Base-by-base conservation (phyloP, 805 yeast species). In the Kuraishia borneana region DNA sequence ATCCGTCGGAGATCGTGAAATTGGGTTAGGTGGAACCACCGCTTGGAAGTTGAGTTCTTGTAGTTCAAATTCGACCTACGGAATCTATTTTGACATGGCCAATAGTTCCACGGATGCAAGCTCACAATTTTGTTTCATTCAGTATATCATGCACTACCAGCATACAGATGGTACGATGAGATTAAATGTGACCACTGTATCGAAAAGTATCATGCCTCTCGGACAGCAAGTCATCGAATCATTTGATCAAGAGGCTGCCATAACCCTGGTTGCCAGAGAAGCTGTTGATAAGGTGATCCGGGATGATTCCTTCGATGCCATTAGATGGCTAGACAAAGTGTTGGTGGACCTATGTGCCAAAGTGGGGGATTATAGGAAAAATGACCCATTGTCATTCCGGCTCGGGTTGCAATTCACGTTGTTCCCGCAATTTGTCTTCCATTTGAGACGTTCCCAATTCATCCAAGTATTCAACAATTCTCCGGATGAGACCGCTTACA, bases 241-340 rank as follows among this genome's bases (percentile, higher is more conserved):
- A 12, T 76, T 77, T 48, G 85, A 77, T 48, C 83, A 78, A 50
- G 83, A 77, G 46, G 78, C 79, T 9, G 80, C 83, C 0, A 66
- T 77, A 3, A 80, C 77, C 0, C 51, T 76, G 28, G 53, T 74
- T 42, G 74, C 81, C 1, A 60, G 83, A 41, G 65, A 67, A 20
- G 69, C 76, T 1, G 55, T 75, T 17, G 48, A 51, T 40, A 65
- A 63, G 41, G 53, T 68, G 30, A 49, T 56, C 38, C 44, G 56
- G 40, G 57, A 54, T 34, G 58, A 57, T 30, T 49, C 56, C 13
- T 43, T 56, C 3, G 61, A 55, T 33, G 65, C 63, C 23, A 64
- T 73, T n/a, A 59, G 67, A 46, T 70, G 68, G 58, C 53, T 68
- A 36, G 78, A 73, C 47, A 59, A 63, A 40, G 47, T 56, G 16